Percentiles rank a stretch among this genome's conserved stretches.
These are phyloP conservation scores for Clarireedia paspali DNA, from an alignment of 2,329 filamentous ascomycete genomes.

Conservation along the genomic window DNA sequence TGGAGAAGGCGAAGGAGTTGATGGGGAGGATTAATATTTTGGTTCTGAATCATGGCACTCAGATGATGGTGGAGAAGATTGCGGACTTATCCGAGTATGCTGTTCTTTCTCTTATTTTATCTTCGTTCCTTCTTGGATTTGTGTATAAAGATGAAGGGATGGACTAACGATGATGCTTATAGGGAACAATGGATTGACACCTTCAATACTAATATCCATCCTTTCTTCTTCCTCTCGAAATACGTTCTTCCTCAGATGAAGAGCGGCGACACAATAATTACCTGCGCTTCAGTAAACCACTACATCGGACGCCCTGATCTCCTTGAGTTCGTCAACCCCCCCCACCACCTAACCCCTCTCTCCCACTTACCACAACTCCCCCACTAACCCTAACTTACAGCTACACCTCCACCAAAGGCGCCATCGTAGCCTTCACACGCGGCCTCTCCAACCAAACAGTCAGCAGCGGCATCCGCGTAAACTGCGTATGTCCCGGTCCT, in stretches of 20 bases:
- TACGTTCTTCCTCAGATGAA: slow-evolving; percentile 69
- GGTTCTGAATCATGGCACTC: slow-evolving; percentile 67
- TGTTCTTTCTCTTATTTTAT: not conserved
- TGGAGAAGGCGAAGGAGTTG: slow-evolving; percentile 57
- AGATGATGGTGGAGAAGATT: slow-evolving; percentile 68
- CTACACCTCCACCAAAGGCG: slow-evolving; percentile 74
- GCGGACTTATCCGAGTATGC: slow-evolving; percentile 60
- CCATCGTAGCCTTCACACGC: slow-evolving; percentile 72
- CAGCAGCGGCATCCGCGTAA: slow-evolving; percentile 65
- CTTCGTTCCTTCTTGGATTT: no score
- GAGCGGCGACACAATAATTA: slow-evolving; percentile 70
- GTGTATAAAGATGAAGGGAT: not conserved
- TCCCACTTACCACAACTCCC: not conserved
- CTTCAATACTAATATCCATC: slow-evolving; percentile 78
- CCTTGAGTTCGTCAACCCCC: slow-evolving; percentile 42
- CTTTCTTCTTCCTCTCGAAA: slow-evolving; percentile 74
- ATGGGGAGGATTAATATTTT: slow-evolving; percentile 68
- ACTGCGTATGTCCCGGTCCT: slow-evolving; percentile 69
- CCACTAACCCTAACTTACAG: not conserved
- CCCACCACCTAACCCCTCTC: no score
- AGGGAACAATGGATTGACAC: slow-evolving; percentile 73
- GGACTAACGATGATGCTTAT: slow-evolving; percentile 13
- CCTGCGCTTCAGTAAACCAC: slow-evolving; percentile 77
- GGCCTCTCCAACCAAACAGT: slow-evolving; percentile 70
- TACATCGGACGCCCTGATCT: slow-evolving; percentile 75